Percentiles rank a stretch among this genome's conserved stretches.
Evolutionary conservation across 2,329 filamentous ascomycete genomes (phyloP).

Genomic region (Penicillium decumbens): DNA sequence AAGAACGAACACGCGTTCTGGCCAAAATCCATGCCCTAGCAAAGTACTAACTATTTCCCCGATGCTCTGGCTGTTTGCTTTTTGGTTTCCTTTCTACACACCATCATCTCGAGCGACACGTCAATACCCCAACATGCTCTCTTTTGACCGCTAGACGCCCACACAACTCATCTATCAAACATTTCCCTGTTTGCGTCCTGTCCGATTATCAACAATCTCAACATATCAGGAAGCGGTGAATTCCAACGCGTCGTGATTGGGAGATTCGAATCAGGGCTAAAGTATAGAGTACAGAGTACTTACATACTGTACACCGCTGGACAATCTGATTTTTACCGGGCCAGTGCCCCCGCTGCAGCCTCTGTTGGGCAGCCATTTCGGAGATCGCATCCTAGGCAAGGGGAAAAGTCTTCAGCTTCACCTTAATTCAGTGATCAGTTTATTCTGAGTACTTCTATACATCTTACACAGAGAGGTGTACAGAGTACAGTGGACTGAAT

Average conservation of each 20-base stretch:
- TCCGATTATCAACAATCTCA: background rate
- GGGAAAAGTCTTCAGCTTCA: background rate
- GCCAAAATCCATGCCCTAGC: background rate
- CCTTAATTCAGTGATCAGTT: background rate
- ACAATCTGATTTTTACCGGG: slow-evolving; percentile 13
- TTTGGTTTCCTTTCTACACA: background rate
- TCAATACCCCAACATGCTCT: background rate
- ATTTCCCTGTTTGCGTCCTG: background rate
- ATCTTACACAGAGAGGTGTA: background rate
- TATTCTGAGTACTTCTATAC: background rate
- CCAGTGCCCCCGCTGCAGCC: slow-evolving; percentile 2
- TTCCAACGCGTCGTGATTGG: background rate
- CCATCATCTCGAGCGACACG: background rate
- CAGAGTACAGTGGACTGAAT: background rate
- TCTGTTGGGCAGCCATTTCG: slow-evolving; percentile 7
- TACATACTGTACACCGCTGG: slow-evolving; percentile 1
- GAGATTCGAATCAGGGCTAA: background rate
- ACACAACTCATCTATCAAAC: background rate
- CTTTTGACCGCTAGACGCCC: background rate
- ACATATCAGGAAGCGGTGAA: background rate
- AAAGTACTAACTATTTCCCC: background rate
- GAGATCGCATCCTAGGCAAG: slow-evolving; percentile 3
- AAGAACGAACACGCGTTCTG: background rate
- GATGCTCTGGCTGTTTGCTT: background rate
- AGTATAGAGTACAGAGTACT: background rate